These are phyloP conservation scores for Neofusicoccum kwambonambiense DNA, from an alignment of 2,329 filamentous ascomycete genomes.

Conservation along the genomic window DNA sequence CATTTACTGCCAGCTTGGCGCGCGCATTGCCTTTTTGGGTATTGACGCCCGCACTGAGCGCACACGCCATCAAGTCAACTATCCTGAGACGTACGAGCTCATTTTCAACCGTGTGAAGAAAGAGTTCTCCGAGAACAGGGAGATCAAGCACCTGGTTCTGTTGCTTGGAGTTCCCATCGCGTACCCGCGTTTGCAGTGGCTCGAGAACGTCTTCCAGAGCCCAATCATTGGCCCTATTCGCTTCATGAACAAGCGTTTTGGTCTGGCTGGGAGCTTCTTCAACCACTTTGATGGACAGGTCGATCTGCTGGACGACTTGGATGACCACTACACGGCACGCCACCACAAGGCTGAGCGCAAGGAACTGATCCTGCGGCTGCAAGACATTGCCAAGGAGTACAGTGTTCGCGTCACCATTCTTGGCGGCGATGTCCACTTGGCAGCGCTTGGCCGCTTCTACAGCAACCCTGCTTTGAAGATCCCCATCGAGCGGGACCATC, in stretches of 20 bases:
- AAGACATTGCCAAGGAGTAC: slow-evolving; percentile 57
- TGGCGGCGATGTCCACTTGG: slow-evolving; percentile 64
- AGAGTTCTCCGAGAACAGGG: slow-evolving; percentile 53
- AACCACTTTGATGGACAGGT: slow-evolving; percentile 85
- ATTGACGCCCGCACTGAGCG: slow-evolving; percentile 67
- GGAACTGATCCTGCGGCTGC: slow-evolving; percentile 64
- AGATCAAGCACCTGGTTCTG: slow-evolving; percentile 63
- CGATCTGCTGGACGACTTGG: slow-evolving; percentile 63
- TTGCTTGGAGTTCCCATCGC: slow-evolving; percentile 71
- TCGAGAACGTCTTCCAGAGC: slow-evolving; percentile 86
- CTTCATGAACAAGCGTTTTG: slow-evolving; percentile 86
- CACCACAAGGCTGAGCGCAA: slow-evolving; percentile 89
- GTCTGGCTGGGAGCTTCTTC: slow-evolving; percentile 80
- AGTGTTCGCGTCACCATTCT: slow-evolving; percentile 61
- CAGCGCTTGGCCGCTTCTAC: slow-evolving; percentile 64
- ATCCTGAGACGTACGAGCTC: slow-evolving; percentile 62
- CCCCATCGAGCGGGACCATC: slow-evolving; percentile 57
- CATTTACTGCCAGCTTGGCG: slow-evolving; percentile 63
- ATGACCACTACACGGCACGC: slow-evolving; percentile 79
- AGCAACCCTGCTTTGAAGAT: slow-evolving; percentile 58
- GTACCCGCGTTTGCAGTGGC: slow-evolving; percentile 79
- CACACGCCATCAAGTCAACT: slow-evolving; percentile 91
- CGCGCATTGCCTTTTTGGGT: slow-evolving; percentile 63
- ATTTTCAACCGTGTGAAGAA: slow-evolving; percentile 56
- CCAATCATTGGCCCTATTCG: slow-evolving; percentile 86